Evolutionary conservation across 805 yeast genomes (phyloP), one percentile per base, ranked within the genome.

Genomic region (Nematodospora valgi): DNA sequence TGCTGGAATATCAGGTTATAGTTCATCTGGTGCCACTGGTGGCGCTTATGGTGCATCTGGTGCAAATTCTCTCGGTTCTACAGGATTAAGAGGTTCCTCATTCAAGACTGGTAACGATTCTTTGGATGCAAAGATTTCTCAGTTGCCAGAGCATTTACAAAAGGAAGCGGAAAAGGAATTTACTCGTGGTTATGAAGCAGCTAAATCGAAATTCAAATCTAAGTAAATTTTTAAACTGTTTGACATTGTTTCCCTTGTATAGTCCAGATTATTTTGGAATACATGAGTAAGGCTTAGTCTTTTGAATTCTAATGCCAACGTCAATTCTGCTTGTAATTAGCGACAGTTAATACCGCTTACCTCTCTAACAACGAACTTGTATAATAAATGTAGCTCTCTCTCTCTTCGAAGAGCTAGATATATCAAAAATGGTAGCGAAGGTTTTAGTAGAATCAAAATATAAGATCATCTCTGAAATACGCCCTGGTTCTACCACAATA

Each of bases 131-230:
- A 61, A 61, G 52, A 61, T 64, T 29, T 40, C 64, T 25, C 35
- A 51, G 35, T 58, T 64, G 44, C 62, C 58, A 38, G 55, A 58
- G 17, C 43, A 49, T 14, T 59, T 56, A 27, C 68, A 61, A 44
- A 46, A 58, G 35, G 56, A 62, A 48, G 70, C 70, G 24, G 57
- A 60, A 46, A 63, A 60, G 18, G 70, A 68, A 6, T 63, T 60
- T 48, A 52, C 61, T 39, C 56, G 51, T 38, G 70, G 69, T 30
- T 64, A 63, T 54, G 47, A 57, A 17, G 70, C 63, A 33, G 68
- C 67, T 28, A 52, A 56, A 43, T 35, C 38, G 14, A 48, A 56
- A 5, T 54, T 56, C 39, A 51, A 49, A 21, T 37, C 45, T 29
- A 35, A 17, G 34, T 15, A 26, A 4, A n/a, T 14, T 17, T 27